phyloP scores from a whole-genome alignment of 2,329 filamentous ascomycete genomes.

The Zasmidium cellare region DNA sequence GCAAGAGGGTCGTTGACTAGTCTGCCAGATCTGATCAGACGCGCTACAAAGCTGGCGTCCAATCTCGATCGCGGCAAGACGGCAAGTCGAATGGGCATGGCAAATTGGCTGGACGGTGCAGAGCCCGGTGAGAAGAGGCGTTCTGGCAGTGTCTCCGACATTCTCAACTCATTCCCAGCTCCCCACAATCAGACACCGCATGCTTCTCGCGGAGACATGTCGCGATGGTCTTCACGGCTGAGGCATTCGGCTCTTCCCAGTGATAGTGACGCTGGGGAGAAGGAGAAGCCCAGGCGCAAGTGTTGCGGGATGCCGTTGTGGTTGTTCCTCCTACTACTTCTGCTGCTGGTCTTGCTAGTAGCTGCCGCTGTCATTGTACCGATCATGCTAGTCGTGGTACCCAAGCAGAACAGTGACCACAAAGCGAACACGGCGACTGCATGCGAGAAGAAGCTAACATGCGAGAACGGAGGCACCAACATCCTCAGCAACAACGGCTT shows the following conservation, averaged over 20 bases:
- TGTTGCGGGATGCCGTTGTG: slow-evolving; percentile 85
- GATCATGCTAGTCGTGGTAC: slow-evolving; percentile 61
- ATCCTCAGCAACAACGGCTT: slow-evolving; percentile 59
- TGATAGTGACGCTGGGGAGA: slow-evolving; percentile 30
- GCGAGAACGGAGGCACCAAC: slow-evolving; percentile 78
- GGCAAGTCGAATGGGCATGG: slow-evolving; percentile 57
- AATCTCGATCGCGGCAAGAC: slow-evolving; percentile 82
- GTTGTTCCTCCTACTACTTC: slow-evolving; percentile 66
- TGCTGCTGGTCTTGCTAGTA: slow-evolving; percentile 70
- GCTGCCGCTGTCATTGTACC: slow-evolving; percentile 83
- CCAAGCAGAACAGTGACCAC: slow-evolving; percentile 43
- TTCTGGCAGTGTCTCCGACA: slow-evolving; percentile 61
- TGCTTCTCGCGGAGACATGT: slow-evolving; percentile 18
- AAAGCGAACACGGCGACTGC: slow-evolving; percentile 40
- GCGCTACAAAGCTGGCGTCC: slow-evolving; percentile 81
- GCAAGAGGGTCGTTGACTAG: slow-evolving; percentile 87
- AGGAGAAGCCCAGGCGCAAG: slow-evolving; percentile 49
- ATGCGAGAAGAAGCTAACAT: slow-evolving; percentile 65
- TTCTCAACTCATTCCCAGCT: slow-evolving; percentile 65
- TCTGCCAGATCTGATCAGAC: slow-evolving; percentile 82
- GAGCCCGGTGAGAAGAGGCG: slow-evolving; percentile 34
- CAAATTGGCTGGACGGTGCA: slow-evolving; percentile 45
- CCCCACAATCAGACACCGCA: slow-evolving; percentile 45
- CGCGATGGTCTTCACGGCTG: slow-evolving; percentile 13
- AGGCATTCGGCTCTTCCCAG: slow-evolving; percentile 28